Evolutionary conservation across 257 asterid species (phyloP).

Genomic region (Solanum virginianum): DNA sequence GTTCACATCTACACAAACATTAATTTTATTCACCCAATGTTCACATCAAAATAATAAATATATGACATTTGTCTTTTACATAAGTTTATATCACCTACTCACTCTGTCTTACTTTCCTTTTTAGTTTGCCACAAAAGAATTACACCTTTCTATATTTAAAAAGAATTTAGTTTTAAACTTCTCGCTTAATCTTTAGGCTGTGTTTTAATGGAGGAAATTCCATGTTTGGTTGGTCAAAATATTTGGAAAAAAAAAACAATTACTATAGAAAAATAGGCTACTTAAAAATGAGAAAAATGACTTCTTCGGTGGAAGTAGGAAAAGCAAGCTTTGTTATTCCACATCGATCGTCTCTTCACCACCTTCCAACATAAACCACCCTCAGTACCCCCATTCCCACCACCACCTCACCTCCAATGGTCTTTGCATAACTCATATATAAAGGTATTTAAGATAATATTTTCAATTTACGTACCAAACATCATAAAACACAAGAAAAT

Average conservation of each 20-base stretch:
- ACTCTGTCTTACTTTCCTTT: background rate
- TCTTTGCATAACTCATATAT: too few species aligned
- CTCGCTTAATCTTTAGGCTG: background rate
- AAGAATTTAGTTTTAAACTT: background rate
- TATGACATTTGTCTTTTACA: background rate
- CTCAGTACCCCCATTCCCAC: background rate
- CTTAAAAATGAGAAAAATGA: too few species aligned
- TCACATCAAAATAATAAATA: background rate
- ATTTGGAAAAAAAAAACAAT: too few species aligned
- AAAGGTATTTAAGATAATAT: background rate
- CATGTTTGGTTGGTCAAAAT: background rate
- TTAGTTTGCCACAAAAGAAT: background rate
- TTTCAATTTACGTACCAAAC: background rate
- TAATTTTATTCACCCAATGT: background rate
- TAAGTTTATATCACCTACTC: background rate
- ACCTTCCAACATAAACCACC: background rate
- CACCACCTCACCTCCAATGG: background rate
- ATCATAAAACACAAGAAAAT: background rate
- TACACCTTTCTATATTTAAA: background rate
- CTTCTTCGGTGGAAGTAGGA: background rate
- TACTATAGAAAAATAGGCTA: background rate
- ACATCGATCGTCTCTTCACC: background rate
- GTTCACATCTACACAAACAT: background rate
- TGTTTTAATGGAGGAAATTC: background rate
- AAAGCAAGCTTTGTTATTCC: background rate